Conservation (phyloP, 169 alveolate species). For the Sarcocystis neurona region DNA sequence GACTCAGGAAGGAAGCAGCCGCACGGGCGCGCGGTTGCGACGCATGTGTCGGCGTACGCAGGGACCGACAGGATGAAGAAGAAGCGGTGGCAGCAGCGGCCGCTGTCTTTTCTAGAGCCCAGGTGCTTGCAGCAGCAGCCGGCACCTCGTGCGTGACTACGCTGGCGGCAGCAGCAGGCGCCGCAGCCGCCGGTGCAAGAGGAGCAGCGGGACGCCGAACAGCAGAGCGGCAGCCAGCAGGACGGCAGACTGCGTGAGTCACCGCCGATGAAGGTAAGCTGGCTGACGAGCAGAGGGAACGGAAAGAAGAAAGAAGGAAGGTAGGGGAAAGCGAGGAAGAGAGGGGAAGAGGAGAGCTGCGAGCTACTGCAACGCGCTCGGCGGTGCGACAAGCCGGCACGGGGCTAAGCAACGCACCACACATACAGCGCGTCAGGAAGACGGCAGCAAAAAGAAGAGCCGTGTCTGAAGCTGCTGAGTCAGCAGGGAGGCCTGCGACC, state of each 20-base stretch:
- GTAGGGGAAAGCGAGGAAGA: neutral
- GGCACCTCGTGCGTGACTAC: neutral
- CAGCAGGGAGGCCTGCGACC: neutral
- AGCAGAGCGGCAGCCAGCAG: neutral
- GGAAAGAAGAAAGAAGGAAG: neutral
- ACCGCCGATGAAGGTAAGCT: neutral
- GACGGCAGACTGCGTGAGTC: neutral
- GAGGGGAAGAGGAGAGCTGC: neutral
- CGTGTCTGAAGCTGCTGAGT: neutral
- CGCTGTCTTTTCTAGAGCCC: no score
- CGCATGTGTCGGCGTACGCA: neutral
- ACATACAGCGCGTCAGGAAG: neutral
- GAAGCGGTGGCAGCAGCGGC: no score
- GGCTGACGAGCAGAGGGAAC: neutral
- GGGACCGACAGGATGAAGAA: neutral
- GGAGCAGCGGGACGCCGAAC: constrained; percentile 3
- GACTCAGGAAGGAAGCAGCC: constrained; percentile 22
- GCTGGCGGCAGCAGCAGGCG: neutral
- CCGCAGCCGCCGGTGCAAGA: constrained; percentile 32
- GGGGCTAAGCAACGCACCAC: neutral
- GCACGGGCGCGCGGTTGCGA: neutral
- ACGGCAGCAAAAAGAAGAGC: constrained; percentile 5
- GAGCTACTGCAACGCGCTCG: neutral
- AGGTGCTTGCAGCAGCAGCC: constrained; percentile 24
- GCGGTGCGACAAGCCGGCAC: neutral